Conservation (phyloP, 306 rosid species). For the Neltuma alba region DNA sequence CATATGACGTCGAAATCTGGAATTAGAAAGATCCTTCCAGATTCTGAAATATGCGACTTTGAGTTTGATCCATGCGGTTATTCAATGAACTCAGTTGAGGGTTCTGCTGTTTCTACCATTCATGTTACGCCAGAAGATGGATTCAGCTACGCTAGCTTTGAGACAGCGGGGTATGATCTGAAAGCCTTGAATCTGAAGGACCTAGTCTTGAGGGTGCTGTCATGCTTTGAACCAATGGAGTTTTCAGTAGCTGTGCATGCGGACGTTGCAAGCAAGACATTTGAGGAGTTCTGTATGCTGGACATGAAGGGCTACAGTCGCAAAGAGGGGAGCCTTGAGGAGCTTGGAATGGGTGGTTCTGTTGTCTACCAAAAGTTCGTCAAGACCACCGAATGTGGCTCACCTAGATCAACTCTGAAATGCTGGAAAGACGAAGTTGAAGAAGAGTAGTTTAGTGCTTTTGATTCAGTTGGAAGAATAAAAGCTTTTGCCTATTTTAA, state of each 20-base stretch:
- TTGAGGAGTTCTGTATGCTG: constrained; percentile 42
- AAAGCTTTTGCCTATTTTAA: background rate
- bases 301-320: constrained; percentile 62
- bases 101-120: constrained; percentile 65
- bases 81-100: constrained; percentile 71
- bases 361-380: constrained; percentile 57
- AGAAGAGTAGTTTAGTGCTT: constrained; percentile 45
- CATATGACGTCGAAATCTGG: constrained; percentile 62
- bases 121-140: constrained; percentile 66
- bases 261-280: constrained; percentile 45
- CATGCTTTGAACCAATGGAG: constrained; percentile 61
- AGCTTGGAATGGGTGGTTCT: constrained; percentile 64
- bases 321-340: constrained; percentile 58
- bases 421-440: constrained; percentile 73
- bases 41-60: constrained; percentile 64
- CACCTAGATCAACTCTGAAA: constrained; percentile 75
- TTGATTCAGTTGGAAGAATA: background rate
- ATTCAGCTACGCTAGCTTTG: constrained; percentile 75
- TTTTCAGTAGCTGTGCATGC: constrained; percentile 65
- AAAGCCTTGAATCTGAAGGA: constrained; percentile 35
- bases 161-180: constrained; percentile 64
- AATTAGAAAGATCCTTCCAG: constrained; percentile 66
- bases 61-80: constrained; percentile 76
- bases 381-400: constrained; percentile 43
- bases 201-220: constrained; percentile 52